Evolutionary conservation across 2,329 filamentous ascomycete species (phyloP).

Genomic region (Aphanoascus verrucosus): DNA sequence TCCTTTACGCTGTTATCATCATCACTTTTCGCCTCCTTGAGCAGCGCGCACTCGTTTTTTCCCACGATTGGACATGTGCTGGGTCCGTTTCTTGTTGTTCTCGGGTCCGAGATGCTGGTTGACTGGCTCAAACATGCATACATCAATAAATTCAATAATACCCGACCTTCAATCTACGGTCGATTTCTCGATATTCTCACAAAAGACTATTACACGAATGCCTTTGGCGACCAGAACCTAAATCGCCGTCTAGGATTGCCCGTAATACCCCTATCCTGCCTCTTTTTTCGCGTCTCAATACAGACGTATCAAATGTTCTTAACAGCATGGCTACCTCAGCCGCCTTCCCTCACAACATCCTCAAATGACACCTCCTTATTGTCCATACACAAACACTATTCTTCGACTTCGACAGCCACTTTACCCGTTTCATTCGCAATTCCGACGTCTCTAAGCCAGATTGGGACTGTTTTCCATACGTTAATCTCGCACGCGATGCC

Average conservation of each 20-base stretch:
- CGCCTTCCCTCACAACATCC: constrained; percentile 37
- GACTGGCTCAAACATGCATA: constrained; percentile 97
- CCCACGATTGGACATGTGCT: constrained; percentile 61
- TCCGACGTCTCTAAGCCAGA: constrained; percentile 3
- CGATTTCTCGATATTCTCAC: constrained; percentile 86
- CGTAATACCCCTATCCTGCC: constrained; percentile 78
- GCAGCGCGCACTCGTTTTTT: constrained; percentile 34
- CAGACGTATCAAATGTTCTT: constrained; percentile 99
- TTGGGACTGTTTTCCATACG: constrained; percentile 27
- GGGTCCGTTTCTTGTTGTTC: constrained; percentile 83
- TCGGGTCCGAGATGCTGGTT: constrained; percentile 92
- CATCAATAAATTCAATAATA: constrained; percentile 97
- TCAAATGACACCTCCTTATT: constrained; percentile 30
- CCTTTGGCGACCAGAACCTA: constrained; percentile 81
- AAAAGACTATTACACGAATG: constrained; percentile 96
- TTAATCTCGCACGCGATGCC: constrained; percentile 35
- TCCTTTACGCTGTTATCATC: constrained; percentile 79
- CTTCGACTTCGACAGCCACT: constrained; percentile 25
- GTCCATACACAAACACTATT: constrained; percentile 40
- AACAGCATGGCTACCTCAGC: constrained; percentile 69
- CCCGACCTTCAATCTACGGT: constrained; percentile 78
- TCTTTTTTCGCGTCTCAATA: constrained; percentile 87
- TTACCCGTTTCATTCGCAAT: constrained; percentile 20
- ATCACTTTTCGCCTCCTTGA: constrained; percentile 37
- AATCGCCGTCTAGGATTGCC: constrained; percentile 83